Evolutionary conservation across 2,329 filamentous ascomycete species (phyloP).

Genomic region (Epichloe hybrida): DNA sequence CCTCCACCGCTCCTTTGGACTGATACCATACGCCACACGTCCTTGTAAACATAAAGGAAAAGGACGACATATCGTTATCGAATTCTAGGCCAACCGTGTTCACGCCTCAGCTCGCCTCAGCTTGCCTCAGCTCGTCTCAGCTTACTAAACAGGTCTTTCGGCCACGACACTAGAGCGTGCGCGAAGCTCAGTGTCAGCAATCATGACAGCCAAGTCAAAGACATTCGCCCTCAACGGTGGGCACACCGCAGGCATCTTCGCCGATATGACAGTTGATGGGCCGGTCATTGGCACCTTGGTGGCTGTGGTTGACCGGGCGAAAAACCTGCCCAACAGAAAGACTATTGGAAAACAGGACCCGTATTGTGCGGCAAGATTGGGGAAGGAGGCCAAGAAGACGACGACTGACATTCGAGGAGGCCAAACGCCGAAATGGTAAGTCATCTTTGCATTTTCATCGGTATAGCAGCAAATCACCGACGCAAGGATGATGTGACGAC

Average conservation of each 20-base stretch:
- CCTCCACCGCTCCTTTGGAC: not conserved
- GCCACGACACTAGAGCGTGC: not conserved
- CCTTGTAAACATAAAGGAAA: conserved; percentile 8
- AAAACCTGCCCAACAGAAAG: conserved; percentile 92
- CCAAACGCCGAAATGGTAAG: conserved; percentile 87
- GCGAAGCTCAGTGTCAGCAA: not conserved
- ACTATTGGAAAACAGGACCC: conserved; percentile 98
- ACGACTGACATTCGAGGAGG: conserved; percentile 86
- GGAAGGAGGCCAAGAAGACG: conserved; percentile 96
- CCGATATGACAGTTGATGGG: conserved; percentile 86
- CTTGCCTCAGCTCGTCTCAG: conserved; percentile 6
- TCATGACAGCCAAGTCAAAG: conserved; percentile 41
- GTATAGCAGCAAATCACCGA: not conserved
- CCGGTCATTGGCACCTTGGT: conserved; percentile 89
- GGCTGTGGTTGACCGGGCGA: conserved; percentile 81
- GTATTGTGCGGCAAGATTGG: conserved; percentile 84
- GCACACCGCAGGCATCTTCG: conserved; percentile 86
- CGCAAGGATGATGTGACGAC: no score
- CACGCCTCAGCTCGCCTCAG: not conserved
- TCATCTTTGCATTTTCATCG: not conserved
- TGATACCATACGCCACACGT: not conserved
- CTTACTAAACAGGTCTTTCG: not conserved
- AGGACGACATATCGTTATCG: not conserved
- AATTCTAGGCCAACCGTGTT: not conserved
- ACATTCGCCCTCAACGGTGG: conserved; percentile 44